phyloP scores from a whole-genome alignment of 371 early-diverging fungal species.

The Rhizopus stolonifer region DNA sequence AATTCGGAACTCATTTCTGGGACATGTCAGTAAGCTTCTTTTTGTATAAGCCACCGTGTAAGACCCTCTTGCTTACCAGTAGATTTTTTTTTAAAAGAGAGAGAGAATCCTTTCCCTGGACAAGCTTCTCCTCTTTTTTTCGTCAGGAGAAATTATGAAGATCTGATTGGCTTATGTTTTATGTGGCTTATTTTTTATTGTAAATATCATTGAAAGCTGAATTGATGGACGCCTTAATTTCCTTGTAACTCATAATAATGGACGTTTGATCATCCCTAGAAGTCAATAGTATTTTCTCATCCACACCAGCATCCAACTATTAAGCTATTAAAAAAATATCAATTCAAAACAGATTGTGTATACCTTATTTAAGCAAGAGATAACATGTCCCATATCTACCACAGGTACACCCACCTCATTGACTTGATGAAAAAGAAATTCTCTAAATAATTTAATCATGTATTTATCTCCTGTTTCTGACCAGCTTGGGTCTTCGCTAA shows the following conservation, averaged over 20 bases:
- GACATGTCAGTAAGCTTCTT: constrained; percentile 8
- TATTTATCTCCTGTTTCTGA: constrained; percentile 96
- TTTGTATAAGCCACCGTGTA: constrained; percentile 14
- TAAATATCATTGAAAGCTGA: constrained; percentile 76
- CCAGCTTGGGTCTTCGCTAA: constrained; percentile 90
- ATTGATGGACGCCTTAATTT: constrained; percentile 86
- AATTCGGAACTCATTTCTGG: constrained; percentile 69
- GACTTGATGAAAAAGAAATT: constrained; percentile 95
- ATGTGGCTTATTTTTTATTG: neutral
- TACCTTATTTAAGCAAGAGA: constrained; percentile 95
- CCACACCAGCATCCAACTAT: constrained; percentile 90
- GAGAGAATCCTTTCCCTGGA: neutral
- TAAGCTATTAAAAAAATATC: neutral
- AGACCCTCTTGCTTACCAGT: constrained; percentile 4
- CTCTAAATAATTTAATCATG: constrained; percentile 92
- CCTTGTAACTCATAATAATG: constrained; percentile 88
- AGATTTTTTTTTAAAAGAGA: too few species aligned
- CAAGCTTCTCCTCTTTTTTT: constrained; percentile 5
- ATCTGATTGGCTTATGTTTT: neutral
- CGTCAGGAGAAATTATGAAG: neutral
- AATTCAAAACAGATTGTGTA: neutral
- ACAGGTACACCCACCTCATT: constrained; percentile 85
- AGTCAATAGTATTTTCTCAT: constrained; percentile 88
- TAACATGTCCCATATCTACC: constrained; percentile 88
- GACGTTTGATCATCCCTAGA: constrained; percentile 94